Evolutionary conservation across 1,284 basidiomycete species (phyloP).

Genomic region (Gomphus bonarii): DNA sequence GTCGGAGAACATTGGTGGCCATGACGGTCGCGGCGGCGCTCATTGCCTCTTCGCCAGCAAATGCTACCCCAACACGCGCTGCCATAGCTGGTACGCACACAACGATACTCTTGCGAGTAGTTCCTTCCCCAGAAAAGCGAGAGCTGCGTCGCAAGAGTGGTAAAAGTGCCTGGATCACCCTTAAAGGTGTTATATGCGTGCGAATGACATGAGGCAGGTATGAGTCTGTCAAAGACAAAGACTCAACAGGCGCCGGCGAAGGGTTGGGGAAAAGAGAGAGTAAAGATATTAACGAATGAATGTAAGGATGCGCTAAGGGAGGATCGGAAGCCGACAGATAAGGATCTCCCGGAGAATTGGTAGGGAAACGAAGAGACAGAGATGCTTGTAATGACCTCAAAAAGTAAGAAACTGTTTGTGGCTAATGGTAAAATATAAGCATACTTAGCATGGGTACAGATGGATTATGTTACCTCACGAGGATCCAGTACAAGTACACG

Average conservation of each 20-base stretch:
- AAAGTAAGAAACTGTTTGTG: constrained; percentile 60
- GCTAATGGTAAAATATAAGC: constrained; percentile 28
- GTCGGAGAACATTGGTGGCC: constrained; percentile 56
- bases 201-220: constrained; percentile 61
- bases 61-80: constrained; percentile 61
- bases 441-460: neutral
- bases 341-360: constrained; percentile 67
- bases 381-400: constrained; percentile 68
- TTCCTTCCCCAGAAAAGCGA: constrained; percentile 6
- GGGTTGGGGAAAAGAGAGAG: constrained; percentile 39
- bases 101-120: constrained; percentile 50
- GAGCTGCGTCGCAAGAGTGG: constrained; percentile 46
- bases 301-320: constrained; percentile 49
- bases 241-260: constrained; percentile 52
- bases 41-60: constrained; percentile 57
- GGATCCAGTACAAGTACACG: constrained; percentile 72
- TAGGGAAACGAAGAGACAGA: constrained; percentile 71
- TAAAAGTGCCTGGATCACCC: constrained; percentile 63
- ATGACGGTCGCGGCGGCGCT: constrained; percentile 59
- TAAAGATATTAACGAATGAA: constrained; percentile 63
- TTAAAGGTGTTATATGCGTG: constrained; percentile 65
- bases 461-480: constrained; percentile 37
- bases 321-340: constrained; percentile 35
- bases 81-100: constrained; percentile 62
- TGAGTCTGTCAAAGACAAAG: constrained; percentile 47